phyloP scores from a whole-genome alignment of 208 protist genomes.

The Borovskyia barvae region DNA sequence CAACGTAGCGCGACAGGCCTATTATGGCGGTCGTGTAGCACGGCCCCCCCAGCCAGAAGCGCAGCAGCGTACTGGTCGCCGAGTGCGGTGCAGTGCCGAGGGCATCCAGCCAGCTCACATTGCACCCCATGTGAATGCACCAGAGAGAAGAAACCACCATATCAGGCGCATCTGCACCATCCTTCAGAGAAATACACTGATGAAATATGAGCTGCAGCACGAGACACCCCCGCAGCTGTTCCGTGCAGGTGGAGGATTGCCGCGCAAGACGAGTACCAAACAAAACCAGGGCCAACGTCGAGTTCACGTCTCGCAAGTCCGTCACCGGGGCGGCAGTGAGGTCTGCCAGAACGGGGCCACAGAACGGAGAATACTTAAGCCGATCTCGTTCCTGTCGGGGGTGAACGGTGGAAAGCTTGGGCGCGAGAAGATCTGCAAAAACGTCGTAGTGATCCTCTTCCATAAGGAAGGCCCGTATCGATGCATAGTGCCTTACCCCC shows the following conservation, averaged over 20 bases:
- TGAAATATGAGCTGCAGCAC: slow-evolving; percentile 39
- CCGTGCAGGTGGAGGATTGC: not conserved
- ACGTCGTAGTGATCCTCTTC: slow-evolving; percentile 7
- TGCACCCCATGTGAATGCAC: slow-evolving; percentile 28
- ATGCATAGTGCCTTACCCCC: slow-evolving; percentile 17
- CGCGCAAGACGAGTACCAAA: not conserved
- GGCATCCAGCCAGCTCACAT: slow-evolving; percentile 9
- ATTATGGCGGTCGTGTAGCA: slow-evolving; percentile 37
- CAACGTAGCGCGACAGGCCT: slow-evolving; percentile 19
- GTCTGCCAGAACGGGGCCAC: slow-evolving; percentile 25
- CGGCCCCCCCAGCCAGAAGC: slow-evolving; percentile 34
- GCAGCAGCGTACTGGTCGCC: slow-evolving; percentile 13
- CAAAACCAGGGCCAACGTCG: slow-evolving; percentile 10
- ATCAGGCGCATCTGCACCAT: slow-evolving; percentile 5
- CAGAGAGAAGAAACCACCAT: slow-evolving; percentile 38
- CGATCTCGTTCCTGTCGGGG: slow-evolving; percentile 9
- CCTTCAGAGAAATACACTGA: slow-evolving; percentile 21
- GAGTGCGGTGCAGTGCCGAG: not conserved
- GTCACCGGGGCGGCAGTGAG: slow-evolving; percentile 18
- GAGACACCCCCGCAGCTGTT: slow-evolving; percentile 20
- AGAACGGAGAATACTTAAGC: slow-evolving; percentile 42
- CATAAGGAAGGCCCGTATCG: slow-evolving; percentile 27
- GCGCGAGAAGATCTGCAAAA: slow-evolving; percentile 30
- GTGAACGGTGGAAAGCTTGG: not conserved
- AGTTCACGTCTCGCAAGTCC: slow-evolving; percentile 30